A percentile compares a stretch with the other conserved stretches of the same genome.
phyloP scores from a whole-genome alignment of 2,329 filamentous ascomycete genomes.

The Stemphylium lycopersici region DNA sequence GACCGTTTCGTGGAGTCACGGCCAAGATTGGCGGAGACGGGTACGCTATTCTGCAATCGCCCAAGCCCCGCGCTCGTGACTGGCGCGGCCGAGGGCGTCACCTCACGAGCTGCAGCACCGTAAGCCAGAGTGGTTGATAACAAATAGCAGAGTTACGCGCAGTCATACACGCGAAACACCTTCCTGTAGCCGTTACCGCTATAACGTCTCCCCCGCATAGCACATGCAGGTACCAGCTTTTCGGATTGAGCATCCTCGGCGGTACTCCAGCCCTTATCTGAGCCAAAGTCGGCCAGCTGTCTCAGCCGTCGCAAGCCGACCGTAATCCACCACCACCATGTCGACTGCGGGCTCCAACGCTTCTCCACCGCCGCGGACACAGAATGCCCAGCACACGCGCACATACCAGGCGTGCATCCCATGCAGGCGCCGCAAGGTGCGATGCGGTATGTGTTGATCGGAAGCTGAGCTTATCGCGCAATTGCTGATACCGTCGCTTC shows the following conservation, averaged over 20 bases:
- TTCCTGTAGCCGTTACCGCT: conserved; percentile 20
- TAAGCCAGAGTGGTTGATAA: conserved; percentile 2
- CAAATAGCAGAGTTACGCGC: conserved; percentile 5
- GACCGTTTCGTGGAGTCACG: neutral
- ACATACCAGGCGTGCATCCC: conserved; percentile 58
- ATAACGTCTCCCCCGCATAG: conserved; percentile 5
- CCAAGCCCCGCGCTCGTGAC: conserved; percentile 16
- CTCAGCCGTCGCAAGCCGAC: conserved; percentile 27
- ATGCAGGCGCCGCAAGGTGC: conserved; percentile 63
- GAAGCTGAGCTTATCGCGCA: neutral
- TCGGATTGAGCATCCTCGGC: conserved; percentile 5
- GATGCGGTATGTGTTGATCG: conserved; percentile 54
- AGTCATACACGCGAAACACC: conserved; percentile 10
- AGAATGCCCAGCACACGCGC: conserved; percentile 40
- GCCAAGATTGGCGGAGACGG: conserved; percentile 4
- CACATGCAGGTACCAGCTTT: conserved; percentile 21
- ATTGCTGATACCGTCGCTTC: conserved; percentile 41
- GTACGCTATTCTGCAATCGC: conserved; percentile 1
- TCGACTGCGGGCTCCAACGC: conserved; percentile 30
- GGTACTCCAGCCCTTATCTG: conserved; percentile 7
- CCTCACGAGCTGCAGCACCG: neutral
- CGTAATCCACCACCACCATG: conserved; percentile 20
- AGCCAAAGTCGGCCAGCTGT: conserved; percentile 10
- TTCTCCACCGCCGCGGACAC: conserved; percentile 28
- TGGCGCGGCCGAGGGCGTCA: neutral